Percentiles rank a stretch among this genome's conserved stretches.
Conservation (phyloP, 345 rosid species). For the Populus davidiana region DNA sequence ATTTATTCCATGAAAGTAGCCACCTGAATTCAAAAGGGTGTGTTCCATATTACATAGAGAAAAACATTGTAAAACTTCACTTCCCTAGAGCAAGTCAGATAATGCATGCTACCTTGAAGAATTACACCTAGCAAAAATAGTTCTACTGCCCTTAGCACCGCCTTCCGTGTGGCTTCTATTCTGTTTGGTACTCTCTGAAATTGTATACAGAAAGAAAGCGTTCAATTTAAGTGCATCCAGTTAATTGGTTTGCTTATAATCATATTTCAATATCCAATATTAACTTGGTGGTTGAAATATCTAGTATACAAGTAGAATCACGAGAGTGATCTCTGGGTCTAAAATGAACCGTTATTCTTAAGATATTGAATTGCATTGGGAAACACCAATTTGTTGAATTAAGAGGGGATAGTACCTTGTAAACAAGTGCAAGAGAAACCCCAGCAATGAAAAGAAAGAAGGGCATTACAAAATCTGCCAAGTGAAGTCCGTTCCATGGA, state of each 20-base stretch:
- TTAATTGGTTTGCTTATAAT: not conserved
- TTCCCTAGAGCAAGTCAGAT: not conserved
- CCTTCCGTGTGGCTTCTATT: slow-evolving; percentile 38
- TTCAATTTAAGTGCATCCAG: not conserved
- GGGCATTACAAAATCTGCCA: slow-evolving; percentile 55
- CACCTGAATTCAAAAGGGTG: slow-evolving; percentile 31
- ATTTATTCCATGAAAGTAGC: slow-evolving; percentile 43
- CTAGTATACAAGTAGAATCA: too few relatives aligned
- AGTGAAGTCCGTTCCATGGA: slow-evolving; percentile 44
- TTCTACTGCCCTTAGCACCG: slow-evolving; percentile 35
- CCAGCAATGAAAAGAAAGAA: slow-evolving; percentile 48
- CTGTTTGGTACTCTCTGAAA: slow-evolving; percentile 40
- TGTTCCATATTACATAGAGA: not conserved
- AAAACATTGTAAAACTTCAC: not conserved
- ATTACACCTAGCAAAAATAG: slow-evolving; percentile 42
- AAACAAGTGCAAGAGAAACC: slow-evolving; percentile 44
- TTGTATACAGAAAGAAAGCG: not conserved
- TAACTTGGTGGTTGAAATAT: too few relatives aligned
- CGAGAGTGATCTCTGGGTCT: too few relatives aligned
- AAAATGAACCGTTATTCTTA: too few relatives aligned
- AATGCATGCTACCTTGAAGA: slow-evolving; percentile 41
- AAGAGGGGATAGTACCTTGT: slow-evolving; percentile 30
- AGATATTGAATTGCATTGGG: too few relatives aligned
- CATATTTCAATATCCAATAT: not conserved
- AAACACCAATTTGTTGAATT: not conserved